A percentile compares a stretch with the other conserved stretches of the same genome.
Conservation (phyloP, 2,329 filamentous ascomycete species). For the Xylariaceae sp. region DNA sequence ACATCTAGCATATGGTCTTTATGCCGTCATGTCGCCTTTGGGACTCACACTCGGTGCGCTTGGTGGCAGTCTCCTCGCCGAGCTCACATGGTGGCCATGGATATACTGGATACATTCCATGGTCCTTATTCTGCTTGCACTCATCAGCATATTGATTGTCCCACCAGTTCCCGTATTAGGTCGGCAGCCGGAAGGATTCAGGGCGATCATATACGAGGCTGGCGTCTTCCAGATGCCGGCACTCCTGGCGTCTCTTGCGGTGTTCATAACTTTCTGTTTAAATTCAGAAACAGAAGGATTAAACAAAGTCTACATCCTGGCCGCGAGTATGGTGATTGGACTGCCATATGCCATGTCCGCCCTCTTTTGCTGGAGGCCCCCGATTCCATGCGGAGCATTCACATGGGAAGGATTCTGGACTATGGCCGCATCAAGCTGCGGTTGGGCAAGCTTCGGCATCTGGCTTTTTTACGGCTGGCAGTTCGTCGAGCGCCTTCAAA, state of each 20-base stretch:
- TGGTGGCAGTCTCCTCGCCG: constrained; percentile 38
- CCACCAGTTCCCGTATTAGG: constrained; percentile 28
- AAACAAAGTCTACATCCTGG: constrained; percentile 50
- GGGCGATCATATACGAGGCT: constrained; percentile 28
- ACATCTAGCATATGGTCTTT: constrained; percentile 53
- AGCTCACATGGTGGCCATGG: constrained; percentile 44
- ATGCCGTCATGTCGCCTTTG: constrained; percentile 43
- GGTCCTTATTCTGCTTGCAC: constrained; percentile 33
- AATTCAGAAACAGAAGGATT: constrained; percentile 58
- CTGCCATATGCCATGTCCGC: constrained; percentile 53
- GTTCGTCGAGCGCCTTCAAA: constrained; percentile 34
- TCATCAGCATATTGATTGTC: constrained; percentile 33
- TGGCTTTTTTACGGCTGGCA: constrained; percentile 39
- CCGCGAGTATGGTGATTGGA: constrained; percentile 52
- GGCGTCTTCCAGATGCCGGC: constrained; percentile 38
- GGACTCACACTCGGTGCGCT: constrained; percentile 41
- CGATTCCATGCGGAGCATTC: constrained; percentile 46
- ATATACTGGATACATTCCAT: constrained; percentile 40
- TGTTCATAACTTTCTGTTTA: constrained; percentile 65
- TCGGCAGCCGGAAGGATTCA: constrained; percentile 9
- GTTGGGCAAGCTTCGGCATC: constrained; percentile 40
- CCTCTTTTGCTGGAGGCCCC: constrained; percentile 38
- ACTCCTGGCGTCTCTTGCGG: constrained; percentile 51
- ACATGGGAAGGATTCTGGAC: constrained; percentile 42
- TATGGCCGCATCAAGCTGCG: constrained; percentile 38